These are phyloP conservation scores for Boletus reticuloceps DNA, from an alignment of 768 basidiomycete species.

Conservation along the genomic window DNA sequence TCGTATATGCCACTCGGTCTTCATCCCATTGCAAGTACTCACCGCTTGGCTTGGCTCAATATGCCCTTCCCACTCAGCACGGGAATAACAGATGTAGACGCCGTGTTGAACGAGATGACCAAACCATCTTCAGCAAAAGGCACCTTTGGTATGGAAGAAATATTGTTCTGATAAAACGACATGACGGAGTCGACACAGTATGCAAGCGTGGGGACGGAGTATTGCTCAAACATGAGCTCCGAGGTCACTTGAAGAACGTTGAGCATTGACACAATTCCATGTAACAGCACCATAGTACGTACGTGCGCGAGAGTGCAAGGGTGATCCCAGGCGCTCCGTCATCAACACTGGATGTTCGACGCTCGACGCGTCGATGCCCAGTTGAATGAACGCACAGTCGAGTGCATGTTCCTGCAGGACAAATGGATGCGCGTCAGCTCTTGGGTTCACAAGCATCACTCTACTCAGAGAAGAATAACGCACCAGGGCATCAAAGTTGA, in stretches of 20 bases:
- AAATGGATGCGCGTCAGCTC: conserved; percentile 1
- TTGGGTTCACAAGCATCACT: background rate
- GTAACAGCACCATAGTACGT: conserved; percentile 30
- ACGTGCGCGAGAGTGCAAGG: conserved; percentile 85
- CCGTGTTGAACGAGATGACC: conserved; percentile 87
- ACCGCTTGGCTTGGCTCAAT: conserved; percentile 87
- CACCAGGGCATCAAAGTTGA: conserved; percentile 93
- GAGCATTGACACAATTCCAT: background rate
- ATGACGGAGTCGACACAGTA: conserved; percentile 90
- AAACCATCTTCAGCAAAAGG: conserved; percentile 70
- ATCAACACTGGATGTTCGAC: conserved; percentile 90
- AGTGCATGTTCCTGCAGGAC: conserved; percentile 84
- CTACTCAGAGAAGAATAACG: background rate
- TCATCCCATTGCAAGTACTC: conserved; percentile 11
- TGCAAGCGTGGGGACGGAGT: conserved; percentile 78
- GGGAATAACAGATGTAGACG: conserved; percentile 89
- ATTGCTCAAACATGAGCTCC: conserved; percentile 94
- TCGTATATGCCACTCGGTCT: background rate
- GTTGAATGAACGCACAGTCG: conserved; percentile 85
- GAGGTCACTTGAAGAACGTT: conserved; percentile 67
- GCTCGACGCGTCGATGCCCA: conserved; percentile 74
- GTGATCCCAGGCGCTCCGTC: conserved; percentile 88
- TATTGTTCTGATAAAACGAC: conserved; percentile 85
- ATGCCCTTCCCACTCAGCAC: conserved; percentile 80
- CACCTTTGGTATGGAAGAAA: conserved; percentile 27